These are phyloP conservation scores for Mycotypha africana DNA, from an alignment of 371 early-diverging fungal genomes.

Conservation along the genomic window DNA sequence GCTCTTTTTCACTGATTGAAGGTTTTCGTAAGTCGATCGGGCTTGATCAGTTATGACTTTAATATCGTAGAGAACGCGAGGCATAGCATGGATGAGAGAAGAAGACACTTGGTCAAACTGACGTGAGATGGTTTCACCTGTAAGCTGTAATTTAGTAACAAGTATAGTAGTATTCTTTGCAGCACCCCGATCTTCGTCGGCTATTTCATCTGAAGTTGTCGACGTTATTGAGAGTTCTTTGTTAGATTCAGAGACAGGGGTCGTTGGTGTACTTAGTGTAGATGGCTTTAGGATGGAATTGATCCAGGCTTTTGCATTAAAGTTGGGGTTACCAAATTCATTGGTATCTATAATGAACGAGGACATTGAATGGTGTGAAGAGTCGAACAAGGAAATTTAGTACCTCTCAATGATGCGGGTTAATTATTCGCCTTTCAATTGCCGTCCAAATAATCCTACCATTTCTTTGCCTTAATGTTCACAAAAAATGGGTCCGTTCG, in stretches of 20 bases:
- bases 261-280: too few species aligned
- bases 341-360: slow-evolving; percentile 17
- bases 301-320: slow-evolving; percentile 64
- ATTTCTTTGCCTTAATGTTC: too few species aligned
- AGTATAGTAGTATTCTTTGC: slow-evolving; percentile 46
- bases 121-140: slow-evolving; percentile 46
- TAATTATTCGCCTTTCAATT: too few species aligned
- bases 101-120: slow-evolving; percentile 47
- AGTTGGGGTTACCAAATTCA: slow-evolving; percentile 39
- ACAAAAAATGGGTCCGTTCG: too few species aligned
- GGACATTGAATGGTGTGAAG: slow-evolving; percentile 4
- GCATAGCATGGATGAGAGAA: slow-evolving; percentile 49
- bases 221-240: too few species aligned
- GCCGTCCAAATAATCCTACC: too few species aligned
- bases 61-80: slow-evolving; percentile 61
- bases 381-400: too few species aligned
- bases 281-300: slow-evolving; percentile 37
- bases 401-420: too few species aligned
- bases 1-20: slow-evolving; percentile 43
- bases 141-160: slow-evolving; percentile 54
- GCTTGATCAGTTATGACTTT: slow-evolving; percentile 57
- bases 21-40: slow-evolving; percentile 38
- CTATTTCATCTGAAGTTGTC: not conserved
- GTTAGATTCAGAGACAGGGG: not conserved
- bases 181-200: slow-evolving; percentile 6